Evolutionary conservation across 2,329 filamentous ascomycete genomes (phyloP), one percentile per base, ranked within the genome.

Genomic region (Tolypocladium paradoxum): DNA sequence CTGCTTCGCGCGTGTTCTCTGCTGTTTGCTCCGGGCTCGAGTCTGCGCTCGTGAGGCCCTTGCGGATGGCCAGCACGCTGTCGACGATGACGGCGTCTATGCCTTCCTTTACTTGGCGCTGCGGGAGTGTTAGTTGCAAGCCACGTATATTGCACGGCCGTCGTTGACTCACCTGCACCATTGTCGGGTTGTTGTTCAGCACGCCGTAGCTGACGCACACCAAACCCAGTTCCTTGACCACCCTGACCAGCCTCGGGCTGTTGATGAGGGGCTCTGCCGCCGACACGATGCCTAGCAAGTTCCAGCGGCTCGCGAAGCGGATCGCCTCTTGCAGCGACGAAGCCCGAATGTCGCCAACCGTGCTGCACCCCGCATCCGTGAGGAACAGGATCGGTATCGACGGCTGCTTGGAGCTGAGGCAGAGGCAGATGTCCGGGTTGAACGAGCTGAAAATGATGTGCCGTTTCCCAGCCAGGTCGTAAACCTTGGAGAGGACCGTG

Each of bases 51-150:
- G 88, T 93, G 56, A 99, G 77, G 1, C 90, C 92, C 70, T 96
- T 90, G 48, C 92, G 84, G 60, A 99, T 96, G 40, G 89, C 89
- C 33, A 97, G 79, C 3, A 99, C 92, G 57, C 83, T 93, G 67
- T 99, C 93, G 16, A 97, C 93, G 64, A 99, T 99, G 52, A 99
- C 92, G 1, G 93, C 93, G 66, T 99, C 93, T 56, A 99, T 96
- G 48, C 93, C 92, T 70, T 96, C 89, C 52, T 89, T 88, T 11
- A 95, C 89, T 84, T 99, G 93, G 57, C 86, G 74, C 84, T 91
- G 65, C 59, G 61, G 50, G 58, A n/a, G 51, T 49, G 56, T 61
- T 50, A 58, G 53, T 49, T 14, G 48, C 22, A 50, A 16, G 27
- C 16, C 24, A 18, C n/a, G 16, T 18, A 11, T 7, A 12, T 6